Base-by-base conservation (phyloP, 306 rosid species). In the Spatholobus suberectus region DNA sequence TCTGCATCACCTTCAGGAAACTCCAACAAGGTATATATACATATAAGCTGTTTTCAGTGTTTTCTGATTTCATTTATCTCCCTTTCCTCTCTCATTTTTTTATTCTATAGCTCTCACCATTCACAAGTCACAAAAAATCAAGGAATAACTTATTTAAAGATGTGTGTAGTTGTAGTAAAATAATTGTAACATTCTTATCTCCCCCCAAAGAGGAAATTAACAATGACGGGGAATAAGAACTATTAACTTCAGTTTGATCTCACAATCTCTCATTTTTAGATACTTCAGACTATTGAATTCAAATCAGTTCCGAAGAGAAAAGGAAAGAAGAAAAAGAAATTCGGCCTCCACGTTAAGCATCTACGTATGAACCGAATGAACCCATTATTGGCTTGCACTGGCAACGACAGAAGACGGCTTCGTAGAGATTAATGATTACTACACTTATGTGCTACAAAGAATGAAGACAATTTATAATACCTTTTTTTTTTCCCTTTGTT, bases 321-420 rank as follows among this genome's bases (percentile, higher is more conserved):
- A 81, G 47, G 29, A 27, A 52, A 70, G 0, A 84, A 54, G 72
- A 84, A 41, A 47, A 86, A 32, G 85, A 86, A 86, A 79, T 70
- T 90, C 0, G 57, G 6, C 38, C 47, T 88, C 21, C 72, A 85
- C 0, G 82, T 84, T 29, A 86, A 68, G 54, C 32, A 87, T 88
- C 61, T 90, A 8, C 47, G 26, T 12, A 70, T n/a, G 61, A 66
- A 73, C 59, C 6, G 41, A 54, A 37, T 44, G 58, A 77, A 94
- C 66, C 59, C 77, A 37, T 63, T 86, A 37, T 81, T 89, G 43
- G 20, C 5, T 0, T 84, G 84, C 12, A 1, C 81, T 11, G 90
- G 88, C 23, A 68, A 21, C 5, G 87, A 87, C 38, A 84, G 91
- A 85, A 78, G 34, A 69, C 73, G 26, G 32, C 82, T 70, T 85